Conservation (phyloP, 2,329 filamentous ascomycete genomes). For the Fusarium pseudonygamai region DNA sequence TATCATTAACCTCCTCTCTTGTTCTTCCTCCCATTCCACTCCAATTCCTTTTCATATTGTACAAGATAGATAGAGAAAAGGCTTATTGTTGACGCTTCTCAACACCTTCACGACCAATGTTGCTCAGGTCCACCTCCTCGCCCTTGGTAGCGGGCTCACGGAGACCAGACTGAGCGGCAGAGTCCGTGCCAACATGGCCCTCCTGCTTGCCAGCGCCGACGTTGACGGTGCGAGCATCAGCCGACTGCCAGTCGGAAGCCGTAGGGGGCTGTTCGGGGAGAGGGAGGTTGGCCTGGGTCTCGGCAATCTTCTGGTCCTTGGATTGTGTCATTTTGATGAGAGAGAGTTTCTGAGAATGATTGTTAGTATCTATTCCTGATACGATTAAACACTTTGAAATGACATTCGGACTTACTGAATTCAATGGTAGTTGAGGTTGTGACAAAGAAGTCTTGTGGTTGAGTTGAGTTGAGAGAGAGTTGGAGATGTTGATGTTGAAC, state of each 20-base stretch:
- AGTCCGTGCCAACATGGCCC: slow-evolving; percentile 62
- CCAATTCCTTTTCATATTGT: neutral
- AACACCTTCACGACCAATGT: slow-evolving; percentile 68
- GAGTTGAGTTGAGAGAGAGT: neutral
- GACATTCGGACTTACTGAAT: neutral
- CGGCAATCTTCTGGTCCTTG: slow-evolving; percentile 73
- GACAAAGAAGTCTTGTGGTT: neutral
- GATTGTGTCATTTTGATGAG: slow-evolving; percentile 53
- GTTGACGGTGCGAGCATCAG: slow-evolving; percentile 74
- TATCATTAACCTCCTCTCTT: slow-evolving; percentile 21
- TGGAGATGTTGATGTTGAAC: neutral
- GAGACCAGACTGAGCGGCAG: slow-evolving; percentile 61
- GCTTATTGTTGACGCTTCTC: slow-evolving; percentile 28
- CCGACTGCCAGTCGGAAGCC: slow-evolving; percentile 82
- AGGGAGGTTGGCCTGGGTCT: slow-evolving; percentile 77
- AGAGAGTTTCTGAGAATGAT: neutral
- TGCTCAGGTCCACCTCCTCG: slow-evolving; percentile 63
- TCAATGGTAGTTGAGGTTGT: slow-evolving; percentile 7
- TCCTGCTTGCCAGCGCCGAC: slow-evolving; percentile 70
- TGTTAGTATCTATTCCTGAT: neutral
- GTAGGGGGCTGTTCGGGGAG: slow-evolving; percentile 80
- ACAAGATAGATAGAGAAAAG: neutral
- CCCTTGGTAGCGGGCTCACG: slow-evolving; percentile 68
- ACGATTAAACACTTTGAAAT: neutral
- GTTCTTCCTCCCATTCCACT: neutral